Conservation (phyloP, 768 basidiomycete genomes). For the Candolleomyces efflorescens region DNA sequence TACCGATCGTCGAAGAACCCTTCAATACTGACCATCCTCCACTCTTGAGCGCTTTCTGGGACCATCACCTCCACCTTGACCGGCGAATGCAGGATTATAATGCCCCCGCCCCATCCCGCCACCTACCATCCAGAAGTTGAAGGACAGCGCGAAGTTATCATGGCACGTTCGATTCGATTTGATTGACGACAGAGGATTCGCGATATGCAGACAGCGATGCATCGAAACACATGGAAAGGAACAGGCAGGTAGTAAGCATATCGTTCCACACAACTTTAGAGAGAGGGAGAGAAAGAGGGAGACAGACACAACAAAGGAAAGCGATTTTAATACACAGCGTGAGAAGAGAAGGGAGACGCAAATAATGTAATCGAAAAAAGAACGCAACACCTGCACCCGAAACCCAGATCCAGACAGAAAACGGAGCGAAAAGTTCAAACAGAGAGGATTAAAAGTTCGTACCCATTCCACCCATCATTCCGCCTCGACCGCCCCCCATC, state of each 20-base stretch:
- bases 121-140: slow-evolving; percentile 45
- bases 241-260: slow-evolving; percentile 13
- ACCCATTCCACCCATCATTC: slow-evolving; percentile 65
- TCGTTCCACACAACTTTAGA: not conserved
- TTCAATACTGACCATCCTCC: slow-evolving; percentile 35
- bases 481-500: slow-evolving; percentile 47
- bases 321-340: not conserved
- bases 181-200: not conserved
- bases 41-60: slow-evolving; percentile 52
- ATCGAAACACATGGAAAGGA: slow-evolving; percentile 15
- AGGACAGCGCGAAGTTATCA: slow-evolving; percentile 19
- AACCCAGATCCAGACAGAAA: slow-evolving; percentile 6
- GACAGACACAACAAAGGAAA: slow-evolving; percentile 4
- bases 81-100: slow-evolving; percentile 75
- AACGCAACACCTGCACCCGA: slow-evolving; percentile 4
- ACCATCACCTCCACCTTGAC: slow-evolving; percentile 38
- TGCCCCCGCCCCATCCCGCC: slow-evolving; percentile 49
- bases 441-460: slow-evolving; percentile 44
- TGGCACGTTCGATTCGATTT: slow-evolving; percentile 24
- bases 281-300: not conserved
- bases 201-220: slow-evolving; percentile 1
- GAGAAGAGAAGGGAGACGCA: not conserved
- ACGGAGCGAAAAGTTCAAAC: slow-evolving; percentile 2
- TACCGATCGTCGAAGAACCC: not conserved
- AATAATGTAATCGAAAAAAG: not conserved